Evolutionary conservation across 108 stramenopile genomes (phyloP), one percentile per base, ranked within the genome.

Genomic region (Chaetoceros tenuissimus): DNA sequence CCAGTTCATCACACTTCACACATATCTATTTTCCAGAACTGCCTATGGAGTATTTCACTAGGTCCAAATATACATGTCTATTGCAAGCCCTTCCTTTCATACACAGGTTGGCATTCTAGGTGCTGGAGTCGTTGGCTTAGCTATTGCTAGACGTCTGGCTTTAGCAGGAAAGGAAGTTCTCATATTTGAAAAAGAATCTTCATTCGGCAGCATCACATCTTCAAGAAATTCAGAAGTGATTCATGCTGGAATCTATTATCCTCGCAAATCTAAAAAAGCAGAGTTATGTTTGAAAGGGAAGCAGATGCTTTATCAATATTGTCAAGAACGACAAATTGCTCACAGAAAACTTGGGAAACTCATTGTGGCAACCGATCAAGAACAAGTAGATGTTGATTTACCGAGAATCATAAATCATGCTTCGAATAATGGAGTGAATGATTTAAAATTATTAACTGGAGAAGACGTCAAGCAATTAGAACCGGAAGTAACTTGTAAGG

Each of bases 181-280:
- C 7, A 31, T 92, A n/a, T 40, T 92, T 7, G 91, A 92, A 47
- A 67, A 72, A 60, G 69, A 66, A 18, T 21, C 53, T 10, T 22
- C 69, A 24, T 78, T 88, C 43, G 80, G 78, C 8, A 48, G 66
- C 0, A 74, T 71, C 69, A 86, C 81, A 10, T 85, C 82, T 13
- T 81, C 84, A 23, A 75, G 91, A 17, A 92, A 92, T 55, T 82
- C 80, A 0, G 80, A 92, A 61, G 91, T 92, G n/a, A 86, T 92
- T 43, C 91, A 92, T 60, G 85, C 84, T 29, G 91, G 91, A 2
- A 67, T 92, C 16, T 92, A 92, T 48, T 92, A 87, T 69, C 91
- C 91, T 3, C 22, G 34, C 2, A 18, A 46, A 5, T 69, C 72
- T 31, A 46, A 68, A 28, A 92, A 92, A 55, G 75, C 84, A n/a